Evolutionary conservation across 1,284 basidiomycete species (phyloP).

Genomic region (Ceratobasidium sp.): DNA sequence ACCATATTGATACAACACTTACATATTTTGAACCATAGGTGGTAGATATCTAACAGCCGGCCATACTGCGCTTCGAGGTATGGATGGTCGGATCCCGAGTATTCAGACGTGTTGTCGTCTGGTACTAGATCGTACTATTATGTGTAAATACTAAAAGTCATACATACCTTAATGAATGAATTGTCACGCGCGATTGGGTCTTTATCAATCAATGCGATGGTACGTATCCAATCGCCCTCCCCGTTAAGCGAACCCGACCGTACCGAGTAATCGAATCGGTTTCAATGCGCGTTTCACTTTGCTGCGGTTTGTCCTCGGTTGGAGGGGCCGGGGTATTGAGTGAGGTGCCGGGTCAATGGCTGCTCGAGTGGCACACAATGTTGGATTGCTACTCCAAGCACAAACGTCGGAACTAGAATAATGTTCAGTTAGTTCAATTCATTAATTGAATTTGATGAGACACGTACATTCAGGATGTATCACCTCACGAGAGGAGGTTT

Average conservation of each 20-base stretch:
- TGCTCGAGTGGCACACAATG: background rate
- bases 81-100: background rate
- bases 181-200: conserved; percentile 2
- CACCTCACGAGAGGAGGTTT: background rate
- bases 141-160: background rate
- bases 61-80: conserved; percentile 1
- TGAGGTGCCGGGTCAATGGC: background rate
- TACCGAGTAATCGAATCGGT: conserved; percentile 6
- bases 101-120: background rate
- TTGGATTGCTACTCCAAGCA: conserved; percentile 1
- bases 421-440: background rate
- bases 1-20: background rate
- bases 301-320: background rate
- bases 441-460: background rate
- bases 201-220: background rate
- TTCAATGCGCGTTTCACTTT: background rate
- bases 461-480: conserved; percentile 26
- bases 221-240: conserved; percentile 1
- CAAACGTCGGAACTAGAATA: background rate
- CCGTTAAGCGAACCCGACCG: background rate
- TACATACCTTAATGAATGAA: conserved; percentile 26
- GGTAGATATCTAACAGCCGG: conserved; percentile 16
- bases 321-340: background rate
- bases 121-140: background rate
- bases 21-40: conserved; percentile 1